phyloP scores from a whole-genome alignment of 148 eudicot genomes.

The Vaccinium corymbosum region DNA sequence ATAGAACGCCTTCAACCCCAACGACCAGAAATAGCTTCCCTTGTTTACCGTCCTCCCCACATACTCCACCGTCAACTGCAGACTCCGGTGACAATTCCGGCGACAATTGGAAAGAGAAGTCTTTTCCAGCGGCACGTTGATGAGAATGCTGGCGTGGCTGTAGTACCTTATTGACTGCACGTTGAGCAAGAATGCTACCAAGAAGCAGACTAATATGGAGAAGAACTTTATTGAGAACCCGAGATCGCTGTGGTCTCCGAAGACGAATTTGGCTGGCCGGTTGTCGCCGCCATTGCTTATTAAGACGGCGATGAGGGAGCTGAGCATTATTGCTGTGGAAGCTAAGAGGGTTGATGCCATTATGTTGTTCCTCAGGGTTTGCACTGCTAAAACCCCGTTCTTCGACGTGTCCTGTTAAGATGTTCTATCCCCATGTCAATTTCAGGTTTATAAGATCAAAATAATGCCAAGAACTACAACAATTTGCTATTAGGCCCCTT shows the following conservation, averaged over 20 bases:
- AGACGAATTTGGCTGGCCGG: constrained; percentile 50
- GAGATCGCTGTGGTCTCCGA: constrained; percentile 44
- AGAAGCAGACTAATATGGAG: constrained; percentile 72
- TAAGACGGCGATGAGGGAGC: constrained; percentile 75
- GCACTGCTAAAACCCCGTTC: constrained; percentile 79
- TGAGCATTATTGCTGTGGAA: constrained; percentile 78
- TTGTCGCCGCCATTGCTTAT: constrained; percentile 48
- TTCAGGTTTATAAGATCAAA: no score
- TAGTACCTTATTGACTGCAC: constrained; percentile 84
- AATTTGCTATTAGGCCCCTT: no score
- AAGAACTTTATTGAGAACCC: constrained; percentile 65
- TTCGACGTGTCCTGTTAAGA: constrained; percentile 75
- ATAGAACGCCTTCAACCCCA: constrained; percentile 79
- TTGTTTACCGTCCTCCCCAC: constrained; percentile 56
- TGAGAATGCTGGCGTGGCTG: constrained; percentile 82
- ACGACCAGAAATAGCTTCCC: constrained; percentile 89
- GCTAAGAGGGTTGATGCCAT: constrained; percentile 95
- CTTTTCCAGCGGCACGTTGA: constrained; percentile 71
- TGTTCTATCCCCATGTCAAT: no score
- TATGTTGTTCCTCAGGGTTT: constrained; percentile 89
- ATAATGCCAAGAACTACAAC: no score
- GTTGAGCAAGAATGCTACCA: constrained; percentile 60
- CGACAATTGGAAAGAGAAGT: background rate
- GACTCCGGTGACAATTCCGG: background rate
- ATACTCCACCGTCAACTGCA: constrained; percentile 40